A percentile compares a stretch with the other conserved stretches of the same genome.
Evolutionary conservation across 495 filamentous ascomycete genomes (phyloP).

Genomic region (Penicillium riverlandense): DNA sequence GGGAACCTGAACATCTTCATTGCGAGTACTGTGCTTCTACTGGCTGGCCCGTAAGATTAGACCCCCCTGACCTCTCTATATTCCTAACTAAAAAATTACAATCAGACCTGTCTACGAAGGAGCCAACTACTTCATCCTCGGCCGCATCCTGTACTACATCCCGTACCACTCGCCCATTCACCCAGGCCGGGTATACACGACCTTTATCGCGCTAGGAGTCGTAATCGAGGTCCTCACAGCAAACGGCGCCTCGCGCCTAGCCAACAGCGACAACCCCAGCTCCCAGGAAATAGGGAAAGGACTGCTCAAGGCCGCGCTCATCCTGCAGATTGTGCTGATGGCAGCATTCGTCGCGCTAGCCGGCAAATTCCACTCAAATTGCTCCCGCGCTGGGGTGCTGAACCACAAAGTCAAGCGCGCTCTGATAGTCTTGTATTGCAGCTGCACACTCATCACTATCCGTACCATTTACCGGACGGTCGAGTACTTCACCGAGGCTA

Average conservation of each 20-base stretch:
- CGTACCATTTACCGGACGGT: constrained; percentile 62
- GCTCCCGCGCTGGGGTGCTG: constrained; percentile 43
- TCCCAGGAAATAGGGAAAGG: constrained; percentile 45
- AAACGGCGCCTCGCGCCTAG: constrained; percentile 56
- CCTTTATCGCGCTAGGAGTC: constrained; percentile 59
- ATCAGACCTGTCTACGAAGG: constrained; percentile 63
- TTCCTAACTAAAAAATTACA: too few species aligned
- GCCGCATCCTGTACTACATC: constrained; percentile 70
- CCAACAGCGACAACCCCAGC: constrained; percentile 38
- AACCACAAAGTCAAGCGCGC: constrained; percentile 49
- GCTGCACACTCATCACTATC: constrained; percentile 50
- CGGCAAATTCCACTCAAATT: constrained; percentile 52
- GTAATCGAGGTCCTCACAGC: constrained; percentile 62
- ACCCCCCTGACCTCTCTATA: not conserved
- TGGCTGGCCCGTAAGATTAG: constrained; percentile 54
- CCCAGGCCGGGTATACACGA: constrained; percentile 66
- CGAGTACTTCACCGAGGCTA: constrained; percentile 49
- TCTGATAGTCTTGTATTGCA: constrained; percentile 55
- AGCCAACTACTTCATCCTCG: constrained; percentile 69
- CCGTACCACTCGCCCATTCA: constrained; percentile 73
- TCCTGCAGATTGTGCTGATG: constrained; percentile 62
- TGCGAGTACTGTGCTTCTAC: constrained; percentile 51
- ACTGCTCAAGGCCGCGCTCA: constrained; percentile 58
- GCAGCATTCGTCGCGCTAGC: constrained; percentile 52
- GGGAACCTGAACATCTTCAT: constrained; percentile 51